Conservation (phyloP, 2,329 filamentous ascomycete genomes). For the Fusarium caatingaense region DNA sequence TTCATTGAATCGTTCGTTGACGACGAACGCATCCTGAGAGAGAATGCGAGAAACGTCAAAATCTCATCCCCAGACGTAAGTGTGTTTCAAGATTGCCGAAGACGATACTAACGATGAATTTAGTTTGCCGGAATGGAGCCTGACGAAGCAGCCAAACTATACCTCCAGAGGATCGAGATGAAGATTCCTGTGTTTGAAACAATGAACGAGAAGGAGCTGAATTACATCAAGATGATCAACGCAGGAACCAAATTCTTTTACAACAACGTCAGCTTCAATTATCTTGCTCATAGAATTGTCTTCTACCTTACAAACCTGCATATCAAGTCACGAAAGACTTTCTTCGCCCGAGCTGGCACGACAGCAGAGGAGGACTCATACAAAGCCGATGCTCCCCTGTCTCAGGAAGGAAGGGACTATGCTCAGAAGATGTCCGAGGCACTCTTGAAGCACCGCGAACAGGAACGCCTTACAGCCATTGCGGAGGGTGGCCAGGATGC, state of each 20-base stretch:
- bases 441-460: conserved; percentile 83
- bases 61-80: conserved; percentile 94
- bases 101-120: conserved; percentile 5
- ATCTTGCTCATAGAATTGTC: conserved; percentile 95
- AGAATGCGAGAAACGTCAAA: conserved; percentile 97
- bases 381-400: conserved; percentile 89
- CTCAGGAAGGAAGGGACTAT: conserved; percentile 82
- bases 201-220: conserved; percentile 92
- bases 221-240: conserved; percentile 99
- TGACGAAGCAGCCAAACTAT: conserved; percentile 91
- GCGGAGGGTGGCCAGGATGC: conserved; percentile 74
- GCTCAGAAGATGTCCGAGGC: conserved; percentile 87
- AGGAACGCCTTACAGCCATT: conserved; percentile 78
- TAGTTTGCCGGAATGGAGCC: conserved; percentile 92
- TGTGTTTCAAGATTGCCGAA: conserved; percentile 5
- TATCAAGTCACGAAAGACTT: conserved; percentile 93
- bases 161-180: conserved; percentile 87
- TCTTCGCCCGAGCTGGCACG: conserved; percentile 89
- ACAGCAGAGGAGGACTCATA: conserved; percentile 91
- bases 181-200: conserved; percentile 97
- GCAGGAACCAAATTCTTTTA: conserved; percentile 92
- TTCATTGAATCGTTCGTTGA: conserved; percentile 98
- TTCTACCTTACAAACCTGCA: conserved; percentile 98
- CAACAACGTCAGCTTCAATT: conserved; percentile 97
- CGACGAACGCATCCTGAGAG: conserved; percentile 91